A percentile compares a stretch with the other conserved stretches of the same genome.
Evolutionary conservation across 345 rosid genomes (phyloP).

Genomic region (Moricandia moricandioides): DNA sequence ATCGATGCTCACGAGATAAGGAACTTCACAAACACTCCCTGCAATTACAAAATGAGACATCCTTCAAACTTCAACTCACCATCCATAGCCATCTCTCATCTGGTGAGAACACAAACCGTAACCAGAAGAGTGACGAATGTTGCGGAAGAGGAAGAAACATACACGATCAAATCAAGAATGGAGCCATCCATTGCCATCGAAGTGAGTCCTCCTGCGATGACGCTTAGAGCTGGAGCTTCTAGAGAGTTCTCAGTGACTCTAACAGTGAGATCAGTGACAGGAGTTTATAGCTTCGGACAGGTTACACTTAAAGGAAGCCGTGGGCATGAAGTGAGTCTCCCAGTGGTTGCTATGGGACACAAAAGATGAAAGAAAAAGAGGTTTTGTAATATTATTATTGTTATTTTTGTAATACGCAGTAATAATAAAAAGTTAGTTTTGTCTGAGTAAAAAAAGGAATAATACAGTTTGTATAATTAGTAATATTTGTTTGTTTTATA

Average conservation of each 20-base stretch:
- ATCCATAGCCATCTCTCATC: constrained; percentile 80
- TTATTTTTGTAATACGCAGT: constrained; percentile 45
- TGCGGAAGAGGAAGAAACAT: constrained; percentile 80
- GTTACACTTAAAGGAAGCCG: constrained; percentile 85
- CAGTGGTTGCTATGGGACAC: constrained; percentile 82
- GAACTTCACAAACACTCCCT: constrained; percentile 69
- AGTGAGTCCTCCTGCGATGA: constrained; percentile 83
- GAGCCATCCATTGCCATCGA: constrained; percentile 84
- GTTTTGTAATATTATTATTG: constrained; percentile 36
- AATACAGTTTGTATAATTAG: constrained; percentile 32
- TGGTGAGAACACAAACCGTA: constrained; percentile 60
- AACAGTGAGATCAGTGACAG: constrained; percentile 58
- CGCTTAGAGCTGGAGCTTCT: constrained; percentile 64
- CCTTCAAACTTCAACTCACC: constrained; percentile 91
- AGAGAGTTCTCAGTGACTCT: constrained; percentile 65
- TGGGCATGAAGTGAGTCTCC: constrained; percentile 84
- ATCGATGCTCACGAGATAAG: constrained; percentile 70
- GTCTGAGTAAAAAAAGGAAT: constrained; percentile 17
- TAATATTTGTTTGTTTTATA: neutral
- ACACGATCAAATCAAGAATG: constrained; percentile 72
- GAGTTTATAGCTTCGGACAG: constrained; percentile 82
- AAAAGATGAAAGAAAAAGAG: constrained; percentile 46
- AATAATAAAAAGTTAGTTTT: constrained; percentile 44
- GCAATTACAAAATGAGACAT: constrained; percentile 73
- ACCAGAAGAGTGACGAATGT: constrained; percentile 83